Evolutionary conservation across 176 grass and related monocot genomes (phyloP).

Genomic region (Triticum timopheevii): DNA sequence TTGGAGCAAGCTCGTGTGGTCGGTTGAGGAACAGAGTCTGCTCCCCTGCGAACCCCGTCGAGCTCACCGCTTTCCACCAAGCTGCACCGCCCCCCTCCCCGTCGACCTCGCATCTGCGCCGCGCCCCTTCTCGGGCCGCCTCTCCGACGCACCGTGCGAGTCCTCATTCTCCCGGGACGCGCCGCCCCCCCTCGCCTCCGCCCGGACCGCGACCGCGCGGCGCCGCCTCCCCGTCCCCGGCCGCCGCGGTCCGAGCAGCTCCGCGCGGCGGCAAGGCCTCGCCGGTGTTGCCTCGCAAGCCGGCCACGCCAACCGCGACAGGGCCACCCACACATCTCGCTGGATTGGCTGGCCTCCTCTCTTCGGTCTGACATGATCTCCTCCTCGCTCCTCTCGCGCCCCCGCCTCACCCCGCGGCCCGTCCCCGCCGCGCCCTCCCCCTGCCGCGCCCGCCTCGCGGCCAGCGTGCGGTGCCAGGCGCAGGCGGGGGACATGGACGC

Average conservation of each 20-base stretch:
- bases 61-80: too few relatives aligned
- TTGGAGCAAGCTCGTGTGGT: too few relatives aligned
- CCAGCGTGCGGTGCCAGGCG: constrained; percentile 42
- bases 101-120: too few relatives aligned
- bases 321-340: background rate
- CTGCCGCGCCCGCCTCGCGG: background rate
- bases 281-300: background rate
- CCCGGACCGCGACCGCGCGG: background rate
- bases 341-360: background rate
- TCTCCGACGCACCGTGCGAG: background rate
- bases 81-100: too few relatives aligned
- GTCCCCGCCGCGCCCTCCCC: background rate
- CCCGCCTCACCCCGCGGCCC: background rate
- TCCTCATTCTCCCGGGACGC: background rate
- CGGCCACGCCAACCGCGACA: background rate
- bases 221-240: background rate
- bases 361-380: constrained; percentile 12
- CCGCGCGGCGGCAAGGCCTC: background rate
- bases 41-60: too few relatives aligned
- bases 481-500: constrained; percentile 36
- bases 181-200: too few relatives aligned
- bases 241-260: background rate
- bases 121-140: too few relatives aligned
- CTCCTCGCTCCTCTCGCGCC: constrained; percentile 8
- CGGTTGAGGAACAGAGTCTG: too few relatives aligned